These are phyloP conservation scores for Teunomyces funiuensis DNA, from an alignment of 805 yeast genomes.

Conservation along the genomic window DNA sequence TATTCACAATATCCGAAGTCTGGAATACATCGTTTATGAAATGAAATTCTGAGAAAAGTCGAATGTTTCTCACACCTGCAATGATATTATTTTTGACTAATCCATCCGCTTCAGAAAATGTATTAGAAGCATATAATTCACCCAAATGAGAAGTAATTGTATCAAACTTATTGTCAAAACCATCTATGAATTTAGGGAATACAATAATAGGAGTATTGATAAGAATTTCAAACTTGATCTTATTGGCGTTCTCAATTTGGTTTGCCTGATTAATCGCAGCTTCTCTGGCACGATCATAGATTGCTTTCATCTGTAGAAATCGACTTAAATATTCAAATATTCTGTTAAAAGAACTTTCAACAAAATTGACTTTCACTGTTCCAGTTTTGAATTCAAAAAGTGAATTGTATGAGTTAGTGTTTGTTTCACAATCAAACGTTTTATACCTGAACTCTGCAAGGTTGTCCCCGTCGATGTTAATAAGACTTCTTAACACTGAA, in stretches of 20 bases:
- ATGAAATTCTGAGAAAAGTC: slow-evolving; percentile 61
- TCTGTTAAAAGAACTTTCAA: slow-evolving; percentile 75
- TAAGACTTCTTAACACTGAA: slow-evolving; percentile 60
- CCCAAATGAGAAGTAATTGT: slow-evolving; percentile 74
- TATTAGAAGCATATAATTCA: slow-evolving; percentile 70
- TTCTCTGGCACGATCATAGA: slow-evolving; percentile 87
- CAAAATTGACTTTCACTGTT: slow-evolving; percentile 71
- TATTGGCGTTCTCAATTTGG: slow-evolving; percentile 55
- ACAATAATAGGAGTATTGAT: slow-evolving; percentile 81
- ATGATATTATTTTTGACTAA: slow-evolving; percentile 52
- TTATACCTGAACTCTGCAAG: slow-evolving; percentile 83
- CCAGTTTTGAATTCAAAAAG: slow-evolving; percentile 67
- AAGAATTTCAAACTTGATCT: slow-evolving; percentile 68
- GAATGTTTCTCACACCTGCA: slow-evolving; percentile 72
- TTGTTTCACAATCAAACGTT: slow-evolving; percentile 61
- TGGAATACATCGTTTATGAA: slow-evolving; percentile 46
- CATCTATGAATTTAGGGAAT: slow-evolving; percentile 62
- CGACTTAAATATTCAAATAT: slow-evolving; percentile 67
- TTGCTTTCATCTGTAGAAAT: slow-evolving; percentile 79
- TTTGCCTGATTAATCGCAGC: slow-evolving; percentile 84
- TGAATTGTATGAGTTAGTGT: slow-evolving; percentile 53
- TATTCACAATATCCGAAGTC: slow-evolving; percentile 60
- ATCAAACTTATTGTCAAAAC: slow-evolving; percentile 47
- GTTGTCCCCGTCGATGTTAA: slow-evolving; percentile 78
- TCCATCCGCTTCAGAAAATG: slow-evolving; percentile 38